Evolutionary conservation across 768 basidiomycete genomes (phyloP), one percentile per base, ranked within the genome.

Genomic region (Pleurotus tuber-regium): DNA sequence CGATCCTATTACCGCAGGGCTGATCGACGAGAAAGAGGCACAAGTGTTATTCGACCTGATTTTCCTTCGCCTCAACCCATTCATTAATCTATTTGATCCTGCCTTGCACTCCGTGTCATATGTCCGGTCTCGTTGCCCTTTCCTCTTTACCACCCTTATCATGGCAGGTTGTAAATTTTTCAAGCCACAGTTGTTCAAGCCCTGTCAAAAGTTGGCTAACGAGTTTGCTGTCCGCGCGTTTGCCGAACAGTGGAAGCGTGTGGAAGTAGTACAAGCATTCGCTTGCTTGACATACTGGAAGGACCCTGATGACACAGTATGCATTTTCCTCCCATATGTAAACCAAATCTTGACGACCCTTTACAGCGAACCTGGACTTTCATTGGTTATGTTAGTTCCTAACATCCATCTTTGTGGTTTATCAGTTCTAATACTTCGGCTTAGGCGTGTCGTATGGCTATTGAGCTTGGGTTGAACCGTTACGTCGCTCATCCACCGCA

Each of bases 251-350:
- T 85, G 80, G 80, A 87, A 89, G 64, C 77, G 84, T 54, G 83
- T 95, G 47, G 92, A 93, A 67, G 84, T 92, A 18, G 87, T 90
- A 3, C 93, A 96, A 67, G 89, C 91, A 23, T 89, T 92, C 64
- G 86, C 88, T 16, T 92, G 90, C 59, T 73, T 95, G 54, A 90
- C 86, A 31, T 95, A 94, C 67, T 95, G 91, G 90, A 86, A 80
- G 63, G 89, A 91, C 59, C 87, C 91, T 33, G 84, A 89, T 56
- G 93, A 96, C 59, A 88, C 83, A 50, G 87, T 88, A 56, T 41
- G 79, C 67, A 49, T 52, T 30, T 49, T 47, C 38, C 42, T 24
- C 48, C 25, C 54, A 10, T 43, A 33, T 28, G 29, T 57, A 59
- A 47, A 61, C 40, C 55, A 33, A 57, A 62, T 54, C 55, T 52